Evolutionary conservation across 169 alveolate species (phyloP), one percentile per base, ranked within the genome.

Genomic region (Plasmodium blacklocki): DNA sequence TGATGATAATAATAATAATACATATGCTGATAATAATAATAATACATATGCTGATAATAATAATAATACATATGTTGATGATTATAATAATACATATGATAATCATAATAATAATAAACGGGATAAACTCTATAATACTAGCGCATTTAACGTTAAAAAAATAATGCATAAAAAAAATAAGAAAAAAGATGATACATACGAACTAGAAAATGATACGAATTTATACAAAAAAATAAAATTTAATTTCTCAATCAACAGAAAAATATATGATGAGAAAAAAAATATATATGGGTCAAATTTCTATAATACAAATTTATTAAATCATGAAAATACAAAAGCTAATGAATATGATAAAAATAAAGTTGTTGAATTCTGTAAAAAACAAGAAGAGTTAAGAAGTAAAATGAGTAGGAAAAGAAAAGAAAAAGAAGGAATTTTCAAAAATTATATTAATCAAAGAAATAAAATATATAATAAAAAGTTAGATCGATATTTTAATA

Each of bases 391-490:
- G 9, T 59, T 62, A 47, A 29, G 90, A 58, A 67, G 73, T 23
- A 80, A 67, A 49, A 32, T 52, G 47, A 80, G 90, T 80, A 71
- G 90, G 19, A 80, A 80, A 15, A 80, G 90, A 43, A 67, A 67
- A n/a, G 15, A 66, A 7, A 73, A 80, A 0, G n/a, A 23, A 23
- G 90, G 21, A 23, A 14, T 80, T 0, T 80, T 80, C 32, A 66
- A 80, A 80, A 80, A 80, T 80, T 80, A 80, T 62, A 80, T 80
- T 5, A 80, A 80, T 45, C 67, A 52, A 26, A 67, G 90, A 71
- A 80, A 80, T 64, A 80, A 80, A 80, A 80, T 80, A 15, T 80
- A 80, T 21, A 80, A 80, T 45, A 80, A 68, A 54, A 80, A 80
- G 26, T 39, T 80, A n/a, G 90, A 80, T 47, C 70, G 83, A n/a